These are phyloP conservation scores for Ambrosiella beaveri DNA, from an alignment of 2,329 filamentous ascomycete species.

Conservation along the genomic window DNA sequence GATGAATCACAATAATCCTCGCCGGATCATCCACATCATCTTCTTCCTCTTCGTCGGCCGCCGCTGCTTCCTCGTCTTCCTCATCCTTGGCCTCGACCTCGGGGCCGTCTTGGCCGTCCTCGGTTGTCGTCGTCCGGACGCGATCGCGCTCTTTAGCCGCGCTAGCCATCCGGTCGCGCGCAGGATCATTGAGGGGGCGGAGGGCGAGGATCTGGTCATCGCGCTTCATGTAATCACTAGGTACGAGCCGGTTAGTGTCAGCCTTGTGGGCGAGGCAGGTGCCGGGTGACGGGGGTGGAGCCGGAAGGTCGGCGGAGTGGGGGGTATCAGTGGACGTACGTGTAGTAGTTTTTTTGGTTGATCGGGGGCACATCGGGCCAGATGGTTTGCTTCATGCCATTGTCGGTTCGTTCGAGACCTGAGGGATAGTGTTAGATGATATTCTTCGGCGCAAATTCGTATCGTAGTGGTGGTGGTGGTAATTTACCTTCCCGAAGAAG, in stretches of 20 bases:
- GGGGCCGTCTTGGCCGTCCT: slow-evolving; percentile 33
- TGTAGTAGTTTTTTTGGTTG: slow-evolving; percentile 99
- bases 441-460: not conserved
- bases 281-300: not conserved
- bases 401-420: slow-evolving; percentile 94
- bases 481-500: slow-evolving; percentile 42
- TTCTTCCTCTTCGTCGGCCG: slow-evolving; percentile 34
- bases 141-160: slow-evolving; percentile 77
- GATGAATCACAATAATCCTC: slow-evolving; percentile 86
- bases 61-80: slow-evolving; percentile 25
- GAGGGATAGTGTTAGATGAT: slow-evolving; percentile 11
- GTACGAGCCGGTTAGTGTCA: slow-evolving; percentile 8
- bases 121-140: slow-evolving; percentile 34
- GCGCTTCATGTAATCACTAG: slow-evolving; percentile 89
- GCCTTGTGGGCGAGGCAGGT: slow-evolving; percentile 8
- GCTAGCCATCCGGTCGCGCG: slow-evolving; percentile 66
- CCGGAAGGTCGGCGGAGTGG: not conserved
- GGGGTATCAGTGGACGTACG: slow-evolving; percentile 33
- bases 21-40: slow-evolving; percentile 55
- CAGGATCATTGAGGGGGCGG: slow-evolving; percentile 74
- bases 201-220: slow-evolving; percentile 90
- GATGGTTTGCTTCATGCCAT: slow-evolving; percentile 87
- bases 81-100: slow-evolving; percentile 29
- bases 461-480: not conserved
- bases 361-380: slow-evolving; percentile 90